Evolutionary conservation across 2,329 filamentous ascomycete species (phyloP).

Genomic region (Amesomyces nigricolor): DNA sequence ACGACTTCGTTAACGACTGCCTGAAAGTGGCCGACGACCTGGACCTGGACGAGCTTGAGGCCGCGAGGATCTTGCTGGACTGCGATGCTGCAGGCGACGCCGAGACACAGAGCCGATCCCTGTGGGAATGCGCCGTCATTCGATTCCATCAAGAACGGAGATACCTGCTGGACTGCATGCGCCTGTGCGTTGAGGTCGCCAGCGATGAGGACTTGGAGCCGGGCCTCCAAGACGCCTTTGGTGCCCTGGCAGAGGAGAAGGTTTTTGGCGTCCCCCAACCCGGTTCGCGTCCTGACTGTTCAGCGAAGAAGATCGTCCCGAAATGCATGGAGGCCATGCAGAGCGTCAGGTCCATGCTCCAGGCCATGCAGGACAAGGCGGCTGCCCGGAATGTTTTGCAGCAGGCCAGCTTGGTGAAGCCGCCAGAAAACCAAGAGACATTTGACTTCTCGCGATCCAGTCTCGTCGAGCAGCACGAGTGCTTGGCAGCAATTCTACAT

Average conservation of each 20-base stretch:
- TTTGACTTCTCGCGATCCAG: constrained; percentile 76
- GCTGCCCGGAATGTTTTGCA: constrained; percentile 72
- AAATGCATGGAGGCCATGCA: constrained; percentile 73
- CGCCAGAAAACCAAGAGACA: constrained; percentile 65
- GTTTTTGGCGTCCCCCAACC: constrained; percentile 48
- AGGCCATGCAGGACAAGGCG: constrained; percentile 67
- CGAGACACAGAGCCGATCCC: constrained; percentile 62
- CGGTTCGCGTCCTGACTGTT: constrained; percentile 39
- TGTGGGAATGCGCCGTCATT: constrained; percentile 75
- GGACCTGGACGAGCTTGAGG: constrained; percentile 82
- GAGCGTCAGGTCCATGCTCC: constrained; percentile 70
- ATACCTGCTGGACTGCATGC: constrained; percentile 75
- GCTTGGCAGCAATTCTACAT: constrained; percentile 72
- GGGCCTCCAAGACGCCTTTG: constrained; percentile 44
- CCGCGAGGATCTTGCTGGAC: constrained; percentile 69
- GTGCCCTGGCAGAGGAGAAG: constrained; percentile 49
- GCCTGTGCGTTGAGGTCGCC: constrained; percentile 68
- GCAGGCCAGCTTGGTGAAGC: constrained; percentile 46
- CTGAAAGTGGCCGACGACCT: constrained; percentile 81
- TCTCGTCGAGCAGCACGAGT: constrained; percentile 83
- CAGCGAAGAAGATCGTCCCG: constrained; percentile 58
- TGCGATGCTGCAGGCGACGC: constrained; percentile 66
- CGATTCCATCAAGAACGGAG: constrained; percentile 82
- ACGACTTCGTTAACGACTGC: constrained; percentile 77
- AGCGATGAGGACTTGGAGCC: constrained; percentile 52